Percentiles rank a stretch among this genome's conserved stretches.
Evolutionary conservation across 805 yeast genomes (phyloP).

Genomic region (Komagataella mondaviorum): DNA sequence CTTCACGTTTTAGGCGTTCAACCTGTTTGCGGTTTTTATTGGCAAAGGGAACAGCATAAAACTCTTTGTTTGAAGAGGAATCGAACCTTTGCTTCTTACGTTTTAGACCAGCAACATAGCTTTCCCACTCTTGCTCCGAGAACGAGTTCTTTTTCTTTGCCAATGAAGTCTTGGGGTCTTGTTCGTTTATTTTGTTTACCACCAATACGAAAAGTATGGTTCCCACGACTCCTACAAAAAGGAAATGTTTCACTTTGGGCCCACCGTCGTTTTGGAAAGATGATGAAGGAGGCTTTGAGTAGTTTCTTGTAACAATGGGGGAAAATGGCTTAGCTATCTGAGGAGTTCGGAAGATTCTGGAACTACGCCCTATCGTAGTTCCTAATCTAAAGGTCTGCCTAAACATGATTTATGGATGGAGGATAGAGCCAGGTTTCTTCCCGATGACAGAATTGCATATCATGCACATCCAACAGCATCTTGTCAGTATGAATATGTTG

Average conservation of each 20-base stretch:
- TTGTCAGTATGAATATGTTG: background rate
- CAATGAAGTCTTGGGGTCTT: slow-evolving; percentile 16
- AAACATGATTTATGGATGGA: background rate
- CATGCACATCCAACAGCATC: background rate
- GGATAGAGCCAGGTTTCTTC: background rate
- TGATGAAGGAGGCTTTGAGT: background rate
- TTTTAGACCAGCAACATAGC: slow-evolving; percentile 20
- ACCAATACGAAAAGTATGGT: slow-evolving; percentile 23
- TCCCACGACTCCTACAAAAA: slow-evolving; percentile 29
- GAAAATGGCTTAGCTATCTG: background rate
- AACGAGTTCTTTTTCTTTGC: slow-evolving; percentile 24
- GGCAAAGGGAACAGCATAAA: slow-evolving; percentile 16
- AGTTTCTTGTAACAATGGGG: background rate
- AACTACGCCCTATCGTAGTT: background rate
- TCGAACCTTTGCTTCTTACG: slow-evolving; percentile 16
- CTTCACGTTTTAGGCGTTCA: slow-evolving; percentile 5
- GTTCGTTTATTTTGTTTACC: slow-evolving; percentile 16
- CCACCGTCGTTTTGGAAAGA: slow-evolving; percentile 11
- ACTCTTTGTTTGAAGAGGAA: slow-evolving; percentile 8
- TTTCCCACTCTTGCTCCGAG: slow-evolving; percentile 33
- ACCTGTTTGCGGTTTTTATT: background rate
- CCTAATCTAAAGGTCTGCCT: background rate
- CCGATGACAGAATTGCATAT: too few species aligned
- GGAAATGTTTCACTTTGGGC: slow-evolving; percentile 25
- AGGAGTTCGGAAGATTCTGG: background rate